These are phyloP conservation scores for Mortierella sp. DNA, from an alignment of 371 early-diverging fungal species.

Conservation along the genomic window DNA sequence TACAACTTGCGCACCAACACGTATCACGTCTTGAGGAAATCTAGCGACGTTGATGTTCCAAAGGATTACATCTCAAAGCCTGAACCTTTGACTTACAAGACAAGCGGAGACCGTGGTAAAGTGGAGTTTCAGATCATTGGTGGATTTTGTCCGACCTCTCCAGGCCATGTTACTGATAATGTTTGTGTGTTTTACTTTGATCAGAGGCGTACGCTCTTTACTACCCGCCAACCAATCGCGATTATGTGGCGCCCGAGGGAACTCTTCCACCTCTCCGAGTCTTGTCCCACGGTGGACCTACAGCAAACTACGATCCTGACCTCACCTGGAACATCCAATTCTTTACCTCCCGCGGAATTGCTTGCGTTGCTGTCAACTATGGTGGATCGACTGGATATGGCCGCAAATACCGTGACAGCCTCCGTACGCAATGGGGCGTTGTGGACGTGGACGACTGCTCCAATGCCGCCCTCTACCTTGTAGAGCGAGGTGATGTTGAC, in stretches of 20 bases:
- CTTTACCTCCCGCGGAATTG: slow-evolving; percentile 84
- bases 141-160: too few relatives aligned
- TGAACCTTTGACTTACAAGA: slow-evolving; percentile 71
- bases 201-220: slow-evolving; percentile 66
- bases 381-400: slow-evolving; percentile 83
- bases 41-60: slow-evolving; percentile 42
- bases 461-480: slow-evolving; percentile 74
- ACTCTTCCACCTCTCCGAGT: slow-evolving; percentile 75
- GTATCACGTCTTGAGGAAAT: slow-evolving; percentile 35
- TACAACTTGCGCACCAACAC: slow-evolving; percentile 42
- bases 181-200: slow-evolving; percentile 5
- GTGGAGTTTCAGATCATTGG: too few relatives aligned
- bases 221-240: slow-evolving; percentile 75
- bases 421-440: slow-evolving; percentile 74
- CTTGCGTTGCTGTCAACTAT: slow-evolving; percentile 79
- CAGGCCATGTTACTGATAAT: background rate
- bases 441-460: slow-evolving; percentile 85
- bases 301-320: slow-evolving; percentile 51
- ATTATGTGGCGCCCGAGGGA: slow-evolving; percentile 62
- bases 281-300: slow-evolving; percentile 81
- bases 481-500: slow-evolving; percentile 68
- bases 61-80: slow-evolving; percentile 69
- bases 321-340: slow-evolving; percentile 68
- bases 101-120: slow-evolving; percentile 53
- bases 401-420: slow-evolving; percentile 76